Evolutionary conservation across 129 eudicot genomes (phyloP), one percentile per base, ranked within the genome.

Genomic region (Escallonia herrerae): DNA sequence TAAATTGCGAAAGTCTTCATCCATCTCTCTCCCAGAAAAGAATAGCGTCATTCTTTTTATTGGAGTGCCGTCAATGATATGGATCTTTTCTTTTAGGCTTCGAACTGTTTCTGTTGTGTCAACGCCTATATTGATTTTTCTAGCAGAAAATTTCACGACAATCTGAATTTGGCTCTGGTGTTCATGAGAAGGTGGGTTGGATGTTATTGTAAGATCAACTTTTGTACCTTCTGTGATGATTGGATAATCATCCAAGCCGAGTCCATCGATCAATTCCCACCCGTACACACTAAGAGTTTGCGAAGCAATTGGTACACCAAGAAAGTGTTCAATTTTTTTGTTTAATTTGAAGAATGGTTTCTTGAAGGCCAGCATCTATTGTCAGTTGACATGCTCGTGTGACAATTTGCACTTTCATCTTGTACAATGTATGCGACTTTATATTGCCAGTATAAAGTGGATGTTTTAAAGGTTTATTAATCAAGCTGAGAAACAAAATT

Each of bases 51-150:
- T 87, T 69, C 95, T 79, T 57, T 78, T 81, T 3, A 91, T 87
- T 0, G 97, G 95, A 5, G 97, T 91, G 8, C 90, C 95, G 39
- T 87, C 95, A 10, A 87, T 42, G 11, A 91, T 85, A 59, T 91
- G 97, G 70, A 91, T 88, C 57, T 87, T 91, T 57, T 91, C 97
- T 72, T 87, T 91, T 38, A 91, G 73, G 78, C 96, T 91, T 56
- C 86, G 65, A 6, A 91, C 89, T 0, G 97, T 91, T 73, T 91
- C 97, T 13, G 82, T 76, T 65, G 14, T 45, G 13, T 87, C 96
- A 5, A 84, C 78, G 33, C 85, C 96, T 50, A 91, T 72, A 53
- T 65, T 68, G 43, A 87, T 73, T 40, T 77, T 83, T 75, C 87
- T 67, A 0, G 95, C 71, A 0, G 97, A 73, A 70, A 91, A 83